Evolutionary conservation across 2,329 filamentous ascomycete genomes (phyloP).

Genomic region (Teratosphaeria viscida): DNA sequence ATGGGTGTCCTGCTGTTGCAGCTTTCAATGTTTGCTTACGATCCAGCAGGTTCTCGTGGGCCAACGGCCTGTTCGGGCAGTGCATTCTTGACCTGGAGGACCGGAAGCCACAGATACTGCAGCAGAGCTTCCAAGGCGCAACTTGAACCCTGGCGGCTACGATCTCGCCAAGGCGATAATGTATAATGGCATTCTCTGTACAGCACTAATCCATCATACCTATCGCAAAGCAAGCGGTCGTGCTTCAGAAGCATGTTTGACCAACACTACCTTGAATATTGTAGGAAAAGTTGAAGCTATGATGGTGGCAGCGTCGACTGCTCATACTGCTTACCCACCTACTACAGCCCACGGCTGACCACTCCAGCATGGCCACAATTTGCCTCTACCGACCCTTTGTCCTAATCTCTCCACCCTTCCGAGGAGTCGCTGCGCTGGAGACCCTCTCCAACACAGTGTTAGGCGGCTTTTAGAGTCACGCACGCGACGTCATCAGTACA

Average conservation of each 20-base stretch:
- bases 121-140: slow-evolving; percentile 31
- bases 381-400: background rate
- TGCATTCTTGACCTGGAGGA: slow-evolving; percentile 37
- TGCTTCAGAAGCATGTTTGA: background rate
- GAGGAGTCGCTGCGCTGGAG: background rate
- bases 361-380: no score
- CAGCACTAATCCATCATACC: background rate
- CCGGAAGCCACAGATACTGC: slow-evolving; percentile 34
- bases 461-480: background rate
- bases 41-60: slow-evolving; percentile 38
- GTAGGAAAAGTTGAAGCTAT: no score
- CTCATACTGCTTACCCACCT: no score
- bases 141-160: background rate
- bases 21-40: no score
- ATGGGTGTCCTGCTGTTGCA: background rate
- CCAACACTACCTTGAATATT: no score
- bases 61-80: slow-evolving; percentile 42
- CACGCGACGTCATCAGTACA: background rate
- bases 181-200: background rate
- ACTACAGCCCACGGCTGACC: no score
- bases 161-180: background rate
- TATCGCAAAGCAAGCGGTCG: background rate
- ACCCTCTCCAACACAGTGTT: background rate
- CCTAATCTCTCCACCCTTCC: background rate
- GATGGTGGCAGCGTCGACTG: no score